Evolutionary conservation across 2,329 filamentous ascomycete genomes (phyloP).

Genomic region (Juglanconis juglandina): DNA sequence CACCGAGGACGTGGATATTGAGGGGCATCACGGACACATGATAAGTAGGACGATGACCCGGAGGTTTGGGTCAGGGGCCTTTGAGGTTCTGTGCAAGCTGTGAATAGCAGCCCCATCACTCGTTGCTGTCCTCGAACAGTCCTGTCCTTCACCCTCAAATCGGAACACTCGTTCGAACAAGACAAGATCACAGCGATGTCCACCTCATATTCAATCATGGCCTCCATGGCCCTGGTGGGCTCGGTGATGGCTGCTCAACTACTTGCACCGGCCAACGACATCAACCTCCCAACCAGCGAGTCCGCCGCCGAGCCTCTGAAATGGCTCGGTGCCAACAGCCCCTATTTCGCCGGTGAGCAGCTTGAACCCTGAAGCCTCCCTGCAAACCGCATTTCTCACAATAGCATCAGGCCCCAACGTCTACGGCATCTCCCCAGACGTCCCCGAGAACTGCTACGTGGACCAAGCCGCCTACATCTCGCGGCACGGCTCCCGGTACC

Average conservation of each 20-base stretch:
- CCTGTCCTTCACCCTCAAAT: not conserved
- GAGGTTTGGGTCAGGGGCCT: not conserved
- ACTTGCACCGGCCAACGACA: conserved; percentile 20
- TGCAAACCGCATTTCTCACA: conserved; percentile 4
- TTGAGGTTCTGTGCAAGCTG: not conserved
- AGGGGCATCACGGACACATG: not conserved
- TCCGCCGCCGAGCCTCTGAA: conserved; percentile 19
- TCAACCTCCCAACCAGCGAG: conserved; percentile 20
- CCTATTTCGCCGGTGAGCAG: conserved; percentile 46
- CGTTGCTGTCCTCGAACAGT: not conserved
- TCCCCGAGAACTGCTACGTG: conserved; percentile 55
- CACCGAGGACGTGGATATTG: not conserved
- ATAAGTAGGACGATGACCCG: conserved; percentile 9
- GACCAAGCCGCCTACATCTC: conserved; percentile 59
- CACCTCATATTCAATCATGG: conserved; percentile 1
- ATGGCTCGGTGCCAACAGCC: conserved; percentile 51
- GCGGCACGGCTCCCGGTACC: conserved; percentile 62
- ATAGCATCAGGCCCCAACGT: conserved; percentile 49
- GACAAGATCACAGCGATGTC: conserved; percentile 2
- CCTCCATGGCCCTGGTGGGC: conserved; percentile 14
- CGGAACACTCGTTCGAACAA: not conserved
- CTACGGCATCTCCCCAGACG: conserved; percentile 48
- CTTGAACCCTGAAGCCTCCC: not conserved
- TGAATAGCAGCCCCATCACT: not conserved
- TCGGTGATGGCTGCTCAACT: conserved; percentile 17